Evolutionary conservation across 805 yeast species (phyloP), one percentile per base, ranked within the genome.

Genomic region (Starmera caribaea): DNA sequence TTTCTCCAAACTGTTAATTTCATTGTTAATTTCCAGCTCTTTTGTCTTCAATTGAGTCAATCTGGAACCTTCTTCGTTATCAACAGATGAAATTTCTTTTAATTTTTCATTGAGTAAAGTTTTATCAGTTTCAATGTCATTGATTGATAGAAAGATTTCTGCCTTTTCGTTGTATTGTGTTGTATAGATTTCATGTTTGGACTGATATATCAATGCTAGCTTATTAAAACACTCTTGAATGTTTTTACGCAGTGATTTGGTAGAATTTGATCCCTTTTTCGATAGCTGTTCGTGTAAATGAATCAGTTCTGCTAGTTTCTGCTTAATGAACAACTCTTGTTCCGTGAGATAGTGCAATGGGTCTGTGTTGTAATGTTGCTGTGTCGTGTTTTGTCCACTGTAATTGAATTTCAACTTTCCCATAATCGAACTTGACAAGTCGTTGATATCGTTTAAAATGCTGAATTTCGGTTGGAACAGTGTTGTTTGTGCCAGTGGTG

Each of bases 121-220:
- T 30, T 74, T 57, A 30, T 59, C 58, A 5, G 34, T 38, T 38
- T 66, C 70, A 74, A 75, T 70, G 5, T 46, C 45, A 34, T 53
- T 49, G 37, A 72, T 64, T 11, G 51, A 44, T 3, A 43, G 27
- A 7, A 54, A 46, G 13, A 68, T 47, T 1, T 32, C 37, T 12
- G 45, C 43, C 15, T 62, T 58, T 24, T 53, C 47, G 3, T 46
- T 41, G 1, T 56, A 45, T 27, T 69, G 73, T 9, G 53, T 53
- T 4, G 50, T 45, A 46, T 70, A 71, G 3, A 69, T 45, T 45
- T 71, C 76, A 38, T 59, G 53, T 33, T 68, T 57, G 2, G 71
- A 59, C 37, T 62, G 58, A 43, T 66, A 61, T 30, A 61, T 55
- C 38, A 62, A 63, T 1, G 65, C 57, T 26, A 69, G 45, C 37